Base-by-base conservation (phyloP, 208 protist species). In the Crithidia mellificae region DNA sequence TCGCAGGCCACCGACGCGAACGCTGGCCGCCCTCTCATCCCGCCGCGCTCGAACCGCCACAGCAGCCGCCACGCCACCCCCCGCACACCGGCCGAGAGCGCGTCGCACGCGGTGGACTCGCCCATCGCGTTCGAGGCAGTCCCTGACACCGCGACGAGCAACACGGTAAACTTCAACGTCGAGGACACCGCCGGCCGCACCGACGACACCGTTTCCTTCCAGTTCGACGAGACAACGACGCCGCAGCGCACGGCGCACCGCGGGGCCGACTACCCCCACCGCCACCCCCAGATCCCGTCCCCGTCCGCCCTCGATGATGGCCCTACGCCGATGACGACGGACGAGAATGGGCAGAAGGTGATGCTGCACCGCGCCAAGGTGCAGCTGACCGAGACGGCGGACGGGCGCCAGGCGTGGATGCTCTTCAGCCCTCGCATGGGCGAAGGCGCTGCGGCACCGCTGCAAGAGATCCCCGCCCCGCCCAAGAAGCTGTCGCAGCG, bases 401-500 rank as follows among this genome's bases (percentile, higher is more conserved):
- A 94, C 46, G 88, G 85, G 2, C 67, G 68, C 36, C 62, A 72
- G 30, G 58, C 55, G 68, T 92, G 89, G 89, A 72, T 91, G 68
- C 77, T 90, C 32, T 69, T 83, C 30, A 61, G 64, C 34, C 67
- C 81, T 15, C 75, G 72, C 20, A 63, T 57, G 49, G 71, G 73
- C 4, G 74, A 81, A 32, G 56, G 59, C 22, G 32, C 19, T 20
- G 41, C 54, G 22, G 44, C 57, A n/a, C 32, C 54, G n/a, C 55
- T 69, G 47, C 74, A 72, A 25, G 81, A 85, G 53, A 76, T 91
- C n/a, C 52, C 70, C 3, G 71, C 80, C 0, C 85, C 85, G 27
- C 85, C 85, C 14, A 78, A 65, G 62, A 61, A 61, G n/a, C 78
- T 91, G 19, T 91, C 85, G 46, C 82, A 73, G 29, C 82, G 85